Evolutionary conservation across 2,329 filamentous ascomycete species (phyloP), one percentile per base, ranked within the genome.

Genomic region (Apiospora rasikravindrae): DNA sequence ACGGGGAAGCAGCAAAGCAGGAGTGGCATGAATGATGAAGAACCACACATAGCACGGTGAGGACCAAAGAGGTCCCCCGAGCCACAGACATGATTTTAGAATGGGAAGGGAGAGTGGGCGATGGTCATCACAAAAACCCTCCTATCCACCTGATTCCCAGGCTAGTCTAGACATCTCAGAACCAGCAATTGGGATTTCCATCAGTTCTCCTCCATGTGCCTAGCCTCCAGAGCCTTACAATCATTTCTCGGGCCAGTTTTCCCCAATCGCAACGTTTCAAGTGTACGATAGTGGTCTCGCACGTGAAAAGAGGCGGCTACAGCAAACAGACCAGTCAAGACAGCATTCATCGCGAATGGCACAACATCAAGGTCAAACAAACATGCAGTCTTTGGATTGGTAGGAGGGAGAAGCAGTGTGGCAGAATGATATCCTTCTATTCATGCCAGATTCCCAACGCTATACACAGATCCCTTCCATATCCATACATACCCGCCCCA

Each of bases 1-100:
- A 11, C 79, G 75, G 29, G 49, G 7, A 7, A 24, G 11, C 11
- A 33, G 5, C 22, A 6, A 14, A 13, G 26, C 4, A 19, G 11
- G 7, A 26, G 24, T 16, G 49, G 49, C 19, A 37, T 22, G 53
- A 61, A 11, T 61, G 53, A 61, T 47, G 47, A 64, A 14, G 57
- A 64, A n/a, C 22, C 40, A 40, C 19, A 64, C 11, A 29, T 14
- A 26, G 53, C 33, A 40, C 40, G 7, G 22, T 24, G 57, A 24
- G 22, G 10, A 40, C 33, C 57, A 22, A 40, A n/a, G 29, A 24
- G 33, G 29, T 24, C 10, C 22, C 57, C 19, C 33, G 19, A n/a
- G 33, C 47, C 24, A 10, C 11, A 24, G 10, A n/a, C 4, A 4
- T 13, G 57, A 6, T 7, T 14, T 29, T 40, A 4, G 57, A 64